phyloP scores from a whole-genome alignment of 2,329 filamentous ascomycete genomes.

The Cladophialophora psammophila region DNA sequence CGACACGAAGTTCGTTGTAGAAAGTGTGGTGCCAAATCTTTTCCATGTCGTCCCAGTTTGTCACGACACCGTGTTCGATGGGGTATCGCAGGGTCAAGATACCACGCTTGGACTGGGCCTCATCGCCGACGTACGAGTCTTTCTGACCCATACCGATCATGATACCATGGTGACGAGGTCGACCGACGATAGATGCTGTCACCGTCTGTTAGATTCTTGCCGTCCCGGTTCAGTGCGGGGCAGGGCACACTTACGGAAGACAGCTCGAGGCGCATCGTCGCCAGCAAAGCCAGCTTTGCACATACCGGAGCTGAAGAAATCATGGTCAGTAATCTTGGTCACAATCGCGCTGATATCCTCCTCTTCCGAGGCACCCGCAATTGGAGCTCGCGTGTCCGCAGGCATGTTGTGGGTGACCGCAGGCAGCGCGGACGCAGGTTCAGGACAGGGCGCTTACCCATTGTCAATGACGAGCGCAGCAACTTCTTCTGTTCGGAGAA shows the following conservation, averaged over 20 bases:
- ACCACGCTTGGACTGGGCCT: slow-evolving; percentile 99
- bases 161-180: slow-evolving; percentile 99
- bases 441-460: slow-evolving; percentile 78
- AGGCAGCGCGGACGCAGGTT: slow-evolving; percentile 17
- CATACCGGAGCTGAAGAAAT: slow-evolving; percentile 88
- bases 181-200: slow-evolving; percentile 97
- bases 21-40: slow-evolving; percentile 99
- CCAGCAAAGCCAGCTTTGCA: slow-evolving; percentile 99
- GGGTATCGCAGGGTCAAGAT: slow-evolving; percentile 99
- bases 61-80: slow-evolving; percentile 99
- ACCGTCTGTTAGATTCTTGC: slow-evolving; percentile 17
- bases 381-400: slow-evolving; percentile 9
- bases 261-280: slow-evolving; percentile 99
- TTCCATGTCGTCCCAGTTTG: slow-evolving; percentile 99
- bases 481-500: slow-evolving; percentile 81
- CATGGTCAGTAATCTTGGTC: slow-evolving; percentile 39
- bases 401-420: slow-evolving; percentile 15
- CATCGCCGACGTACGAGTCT: slow-evolving; percentile 99
- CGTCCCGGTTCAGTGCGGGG: slow-evolving; percentile 22
- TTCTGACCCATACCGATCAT: slow-evolving; percentile 99
- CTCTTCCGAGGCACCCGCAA: slow-evolving; percentile 31
- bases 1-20: slow-evolving; percentile 99
- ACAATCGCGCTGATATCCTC: slow-evolving; percentile 11
- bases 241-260: slow-evolving; percentile 87
- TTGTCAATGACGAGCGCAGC: slow-evolving; percentile 99